phyloP scores from a whole-genome alignment of 768 basidiomycete species.

The Candolleomyces efflorescens region DNA sequence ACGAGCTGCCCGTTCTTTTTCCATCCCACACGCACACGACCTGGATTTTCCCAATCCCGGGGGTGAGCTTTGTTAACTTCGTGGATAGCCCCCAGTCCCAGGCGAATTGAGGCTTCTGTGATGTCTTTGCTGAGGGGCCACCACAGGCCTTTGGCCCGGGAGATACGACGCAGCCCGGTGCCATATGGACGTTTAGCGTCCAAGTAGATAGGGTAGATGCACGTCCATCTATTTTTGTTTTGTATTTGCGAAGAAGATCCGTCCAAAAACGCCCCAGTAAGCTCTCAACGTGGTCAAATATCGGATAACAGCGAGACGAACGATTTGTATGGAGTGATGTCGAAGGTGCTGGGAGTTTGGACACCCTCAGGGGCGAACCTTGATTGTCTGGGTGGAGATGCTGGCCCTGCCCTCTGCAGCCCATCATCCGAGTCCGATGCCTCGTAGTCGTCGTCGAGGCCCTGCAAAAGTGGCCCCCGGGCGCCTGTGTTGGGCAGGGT shows the following conservation, averaged over 20 bases:
- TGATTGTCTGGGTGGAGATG: conserved; percentile 41
- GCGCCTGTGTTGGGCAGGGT: conserved; percentile 61
- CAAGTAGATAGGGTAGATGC: conserved; percentile 94
- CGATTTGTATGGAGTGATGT: conserved; percentile 84
- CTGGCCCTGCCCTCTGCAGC: conserved; percentile 45
- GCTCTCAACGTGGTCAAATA: not conserved
- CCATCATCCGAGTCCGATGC: conserved; percentile 24
- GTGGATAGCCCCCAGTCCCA: conserved; percentile 79
- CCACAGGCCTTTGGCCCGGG: conserved; percentile 78
- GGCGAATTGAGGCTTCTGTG: conserved; percentile 70
- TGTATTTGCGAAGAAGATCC: no score
- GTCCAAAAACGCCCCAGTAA: not conserved
- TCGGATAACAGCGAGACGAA: conserved; percentile 30
- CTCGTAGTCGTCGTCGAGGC: conserved; percentile 58
- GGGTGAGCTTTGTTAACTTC: conserved; percentile 92
- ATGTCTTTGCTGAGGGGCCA: conserved; percentile 96
- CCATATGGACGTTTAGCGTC: conserved; percentile 91
- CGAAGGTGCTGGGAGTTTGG: conserved; percentile 34
- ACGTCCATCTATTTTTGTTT: conserved; percentile 69
- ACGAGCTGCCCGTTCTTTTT: conserved; percentile 72
- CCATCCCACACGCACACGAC: conserved; percentile 90
- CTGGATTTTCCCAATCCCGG: conserved; percentile 97
- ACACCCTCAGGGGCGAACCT: conserved; percentile 19
- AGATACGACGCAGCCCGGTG: conserved; percentile 77
- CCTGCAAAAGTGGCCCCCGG: conserved; percentile 75